These are phyloP conservation scores for Alectoria sarmentosa DNA, from an alignment of 495 filamentous ascomycete genomes.

Conservation along the genomic window DNA sequence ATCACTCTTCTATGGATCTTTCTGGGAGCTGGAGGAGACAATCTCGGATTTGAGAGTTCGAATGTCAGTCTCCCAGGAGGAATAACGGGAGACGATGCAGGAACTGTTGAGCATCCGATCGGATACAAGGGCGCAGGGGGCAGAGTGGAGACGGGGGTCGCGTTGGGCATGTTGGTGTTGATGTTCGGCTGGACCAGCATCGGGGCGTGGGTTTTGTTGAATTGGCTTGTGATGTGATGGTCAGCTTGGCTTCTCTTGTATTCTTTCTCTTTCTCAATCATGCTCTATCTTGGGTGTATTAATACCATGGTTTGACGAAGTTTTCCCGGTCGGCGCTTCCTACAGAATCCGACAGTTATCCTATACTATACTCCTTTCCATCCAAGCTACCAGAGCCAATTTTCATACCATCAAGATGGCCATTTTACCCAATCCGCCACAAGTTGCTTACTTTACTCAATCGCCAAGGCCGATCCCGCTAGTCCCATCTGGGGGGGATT, in stretches of 20 bases:
- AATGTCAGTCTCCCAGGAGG: neutral
- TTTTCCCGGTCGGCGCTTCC: neutral
- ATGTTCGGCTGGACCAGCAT: slow-evolving; percentile 26
- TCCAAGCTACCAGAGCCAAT: no score
- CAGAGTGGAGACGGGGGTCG: slow-evolving; percentile 23
- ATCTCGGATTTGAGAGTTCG: neutral
- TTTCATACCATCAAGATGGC: no score
- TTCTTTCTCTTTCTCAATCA: neutral
- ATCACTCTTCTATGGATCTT: slow-evolving; percentile 24
- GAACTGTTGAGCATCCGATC: neutral
- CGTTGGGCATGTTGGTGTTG: slow-evolving; percentile 24
- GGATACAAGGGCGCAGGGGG: slow-evolving; percentile 16
- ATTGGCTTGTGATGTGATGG: slow-evolving; percentile 22
- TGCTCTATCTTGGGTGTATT: neutral
- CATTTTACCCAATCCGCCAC: no score
- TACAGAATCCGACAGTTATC: no score
- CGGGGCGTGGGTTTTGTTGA: slow-evolving; percentile 22
- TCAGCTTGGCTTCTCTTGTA: neutral
- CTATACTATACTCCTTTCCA: no score
- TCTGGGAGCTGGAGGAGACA: slow-evolving; percentile 7
- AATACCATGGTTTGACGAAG: neutral
- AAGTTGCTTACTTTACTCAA: no score
- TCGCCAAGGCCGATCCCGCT: no score
- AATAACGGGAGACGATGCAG: neutral
- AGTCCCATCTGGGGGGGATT: no score